These are phyloP conservation scores for Pelargonium australe DNA, from an alignment of 441 rosid species.

Conservation along the genomic window DNA sequence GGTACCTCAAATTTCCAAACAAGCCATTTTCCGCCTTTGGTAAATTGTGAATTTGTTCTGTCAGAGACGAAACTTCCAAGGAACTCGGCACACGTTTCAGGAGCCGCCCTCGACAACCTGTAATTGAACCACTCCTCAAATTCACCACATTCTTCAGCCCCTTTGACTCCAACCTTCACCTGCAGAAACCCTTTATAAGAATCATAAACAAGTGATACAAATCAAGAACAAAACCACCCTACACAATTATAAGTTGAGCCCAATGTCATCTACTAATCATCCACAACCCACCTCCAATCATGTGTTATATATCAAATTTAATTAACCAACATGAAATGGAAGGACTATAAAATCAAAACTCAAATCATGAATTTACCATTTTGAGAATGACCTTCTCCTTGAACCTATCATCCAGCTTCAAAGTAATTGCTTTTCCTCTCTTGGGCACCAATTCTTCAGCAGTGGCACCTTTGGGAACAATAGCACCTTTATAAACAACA, in stretches of 20 bases:
- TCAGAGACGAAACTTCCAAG: slow-evolving; percentile 88
- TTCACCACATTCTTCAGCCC: slow-evolving; percentile 82
- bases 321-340: not conserved
- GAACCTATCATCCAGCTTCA: slow-evolving; percentile 37
- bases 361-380: slow-evolving; percentile 38
- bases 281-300: not conserved
- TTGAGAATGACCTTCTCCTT: slow-evolving; percentile 81
- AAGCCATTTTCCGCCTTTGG: slow-evolving; percentile 92
- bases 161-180: slow-evolving; percentile 77
- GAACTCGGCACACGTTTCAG: slow-evolving; percentile 91
- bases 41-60: slow-evolving; percentile 50
- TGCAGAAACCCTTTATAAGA: slow-evolving; percentile 26
- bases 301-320: not conserved
- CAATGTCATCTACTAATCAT: not conserved
- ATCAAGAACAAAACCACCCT: not conserved
- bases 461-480: slow-evolving; percentile 52
- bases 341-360: not conserved
- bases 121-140: slow-evolving; percentile 97
- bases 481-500: slow-evolving; percentile 67
- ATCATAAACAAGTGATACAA: not conserved
- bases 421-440: slow-evolving; percentile 25
- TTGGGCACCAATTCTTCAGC: slow-evolving; percentile 38
- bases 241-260: not conserved
- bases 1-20: slow-evolving; percentile 97
- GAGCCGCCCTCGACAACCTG: slow-evolving; percentile 90